phyloP scores from a whole-genome alignment of 148 eudicot species.

The Chenopodium formosanum region DNA sequence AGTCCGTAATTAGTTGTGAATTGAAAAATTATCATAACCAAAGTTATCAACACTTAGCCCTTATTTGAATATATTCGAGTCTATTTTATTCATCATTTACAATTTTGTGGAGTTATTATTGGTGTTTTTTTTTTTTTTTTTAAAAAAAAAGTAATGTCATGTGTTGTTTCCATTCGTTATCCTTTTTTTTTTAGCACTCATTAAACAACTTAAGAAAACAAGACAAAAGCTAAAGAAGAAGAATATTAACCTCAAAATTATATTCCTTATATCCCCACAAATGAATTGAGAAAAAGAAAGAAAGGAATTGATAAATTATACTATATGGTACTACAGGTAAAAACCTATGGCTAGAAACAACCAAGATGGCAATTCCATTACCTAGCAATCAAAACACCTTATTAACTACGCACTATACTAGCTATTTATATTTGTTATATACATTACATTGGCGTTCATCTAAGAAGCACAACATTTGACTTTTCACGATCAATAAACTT shows the following conservation, averaged over 20 bases:
- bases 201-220: not conserved
- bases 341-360: slow-evolving; percentile 1
- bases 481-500: not conserved
- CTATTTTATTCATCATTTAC: too few relatives aligned
- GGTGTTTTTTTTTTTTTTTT: too few relatives aligned
- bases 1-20: too few relatives aligned
- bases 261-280: not conserved
- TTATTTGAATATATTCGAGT: too few relatives aligned
- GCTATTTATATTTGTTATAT: not conserved
- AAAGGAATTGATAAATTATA: not conserved
- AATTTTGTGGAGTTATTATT: too few relatives aligned
- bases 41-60: too few relatives aligned
- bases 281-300: not conserved
- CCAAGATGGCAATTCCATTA: slow-evolving; percentile 1
- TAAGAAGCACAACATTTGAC: slow-evolving; percentile 1
- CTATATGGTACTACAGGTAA: not conserved
- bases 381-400: not conserved
- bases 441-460: slow-evolving; percentile 8
- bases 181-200: not conserved
- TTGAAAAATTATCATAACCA: too few relatives aligned
- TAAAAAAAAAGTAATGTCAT: not conserved
- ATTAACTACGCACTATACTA: not conserved
- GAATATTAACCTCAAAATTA: not conserved
- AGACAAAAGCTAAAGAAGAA: not conserved
- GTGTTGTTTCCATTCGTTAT: not conserved